Evolutionary conservation across 805 yeast species (phyloP).

Genomic region (Metschnikowia similis): DNA sequence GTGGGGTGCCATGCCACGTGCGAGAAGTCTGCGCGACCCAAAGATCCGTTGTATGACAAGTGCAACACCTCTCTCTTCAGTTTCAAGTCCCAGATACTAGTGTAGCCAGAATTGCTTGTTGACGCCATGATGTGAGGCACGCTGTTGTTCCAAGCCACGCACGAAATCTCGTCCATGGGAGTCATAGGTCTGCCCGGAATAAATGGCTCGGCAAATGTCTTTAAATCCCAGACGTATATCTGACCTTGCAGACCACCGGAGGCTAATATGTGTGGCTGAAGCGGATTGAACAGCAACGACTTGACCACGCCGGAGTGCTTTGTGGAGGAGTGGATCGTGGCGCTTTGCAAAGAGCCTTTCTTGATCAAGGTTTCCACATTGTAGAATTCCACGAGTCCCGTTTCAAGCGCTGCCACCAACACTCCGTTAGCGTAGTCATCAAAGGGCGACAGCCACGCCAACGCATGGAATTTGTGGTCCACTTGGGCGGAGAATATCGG

Average conservation of each 20-base stretch:
- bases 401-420: constrained; percentile 87
- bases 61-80: constrained; percentile 86
- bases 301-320: constrained; percentile 70
- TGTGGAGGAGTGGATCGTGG: constrained; percentile 46
- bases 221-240: constrained; percentile 85
- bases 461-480: constrained; percentile 56
- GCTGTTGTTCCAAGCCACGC: constrained; percentile 84
- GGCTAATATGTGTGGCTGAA: constrained; percentile 66
- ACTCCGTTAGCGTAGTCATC: constrained; percentile 47
- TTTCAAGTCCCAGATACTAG: constrained; percentile 92
- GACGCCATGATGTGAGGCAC: constrained; percentile 85
- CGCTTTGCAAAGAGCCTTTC: constrained; percentile 34
- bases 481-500: constrained; percentile 36
- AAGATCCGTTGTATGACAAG: constrained; percentile 61
- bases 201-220: constrained; percentile 52
- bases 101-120: constrained; percentile 79
- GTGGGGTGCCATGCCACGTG: constrained; percentile 94
- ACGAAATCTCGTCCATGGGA: constrained; percentile 74
- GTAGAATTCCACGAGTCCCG: constrained; percentile 77
- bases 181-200: constrained; percentile 77
- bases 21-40: constrained; percentile 64
- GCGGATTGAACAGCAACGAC: constrained; percentile 71
- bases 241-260: constrained; percentile 90
- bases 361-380: constrained; percentile 51
- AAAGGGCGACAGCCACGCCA: constrained; percentile 73